These are phyloP conservation scores for Lactarius akahatsu DNA, from an alignment of 768 basidiomycete species.

Conservation along the genomic window DNA sequence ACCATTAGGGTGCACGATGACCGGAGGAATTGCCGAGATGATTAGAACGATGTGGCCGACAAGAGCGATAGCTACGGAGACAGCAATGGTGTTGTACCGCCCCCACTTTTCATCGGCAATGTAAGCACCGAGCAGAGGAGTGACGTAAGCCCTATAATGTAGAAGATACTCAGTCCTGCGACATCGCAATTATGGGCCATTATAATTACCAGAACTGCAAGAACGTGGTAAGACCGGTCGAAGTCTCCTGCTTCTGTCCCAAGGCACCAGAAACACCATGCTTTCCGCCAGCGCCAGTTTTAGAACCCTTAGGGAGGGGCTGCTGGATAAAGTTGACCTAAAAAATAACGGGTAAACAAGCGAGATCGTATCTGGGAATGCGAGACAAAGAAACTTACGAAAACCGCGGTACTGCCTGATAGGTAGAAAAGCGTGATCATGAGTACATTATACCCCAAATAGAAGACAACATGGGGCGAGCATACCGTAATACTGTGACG, in stretches of 20 bases:
- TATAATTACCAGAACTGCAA: slow-evolving; percentile 32
- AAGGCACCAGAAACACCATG: slow-evolving; percentile 31
- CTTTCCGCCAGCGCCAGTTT: slow-evolving; percentile 31
- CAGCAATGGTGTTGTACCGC: slow-evolving; percentile 42
- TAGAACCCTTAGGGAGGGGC: slow-evolving; percentile 30
- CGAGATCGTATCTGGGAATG: background rate
- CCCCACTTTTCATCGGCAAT: slow-evolving; percentile 44
- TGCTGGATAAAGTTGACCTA: slow-evolving; percentile 35
- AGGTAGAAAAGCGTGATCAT: background rate
- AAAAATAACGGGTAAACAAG: background rate
- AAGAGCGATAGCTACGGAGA: slow-evolving; percentile 38
- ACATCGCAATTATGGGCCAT: slow-evolving; percentile 18
- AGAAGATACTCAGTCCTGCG: background rate
- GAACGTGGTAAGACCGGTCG: slow-evolving; percentile 33
- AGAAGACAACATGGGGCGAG: background rate
- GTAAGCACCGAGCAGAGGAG: slow-evolving; percentile 41
- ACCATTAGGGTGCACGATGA: slow-evolving; percentile 31
- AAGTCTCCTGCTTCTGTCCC: slow-evolving; percentile 29
- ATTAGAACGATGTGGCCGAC: slow-evolving; percentile 37
- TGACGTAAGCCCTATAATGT: slow-evolving; percentile 34
- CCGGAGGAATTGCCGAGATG: slow-evolving; percentile 36
- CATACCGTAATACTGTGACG: slow-evolving; percentile 26
- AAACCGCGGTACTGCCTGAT: slow-evolving; percentile 23
- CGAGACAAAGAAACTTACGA: slow-evolving; percentile 19
- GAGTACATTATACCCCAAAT: background rate